Conservation (phyloP, 495 filamentous ascomycete species). For the Xylaria scruposa region DNA sequence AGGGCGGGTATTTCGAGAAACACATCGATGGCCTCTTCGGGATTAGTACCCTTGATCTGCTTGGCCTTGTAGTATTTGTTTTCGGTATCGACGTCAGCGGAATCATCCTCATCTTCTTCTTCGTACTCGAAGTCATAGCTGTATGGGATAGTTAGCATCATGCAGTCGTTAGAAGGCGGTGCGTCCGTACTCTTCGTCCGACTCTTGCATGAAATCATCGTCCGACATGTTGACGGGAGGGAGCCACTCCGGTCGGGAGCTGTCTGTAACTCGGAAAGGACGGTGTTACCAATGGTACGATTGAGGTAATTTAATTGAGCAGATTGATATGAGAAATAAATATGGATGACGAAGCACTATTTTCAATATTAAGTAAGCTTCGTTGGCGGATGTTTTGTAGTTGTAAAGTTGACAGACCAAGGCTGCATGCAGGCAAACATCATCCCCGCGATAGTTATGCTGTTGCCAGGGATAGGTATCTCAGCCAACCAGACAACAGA, state of each 20-base stretch:
- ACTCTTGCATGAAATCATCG: conserved; percentile 98
- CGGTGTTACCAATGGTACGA: not conserved
- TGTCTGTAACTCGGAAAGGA: conserved; percentile 5
- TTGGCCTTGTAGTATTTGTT: conserved; percentile 99
- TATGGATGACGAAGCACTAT: not conserved
- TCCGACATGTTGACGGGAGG: conserved; percentile 76
- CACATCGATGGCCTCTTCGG: conserved; percentile 88
- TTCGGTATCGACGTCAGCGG: conserved; percentile 90
- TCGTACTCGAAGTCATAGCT: conserved; percentile 98
- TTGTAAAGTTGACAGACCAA: not conserved
- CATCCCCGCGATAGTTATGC: not conserved
- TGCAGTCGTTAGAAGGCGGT: conserved; percentile 29
- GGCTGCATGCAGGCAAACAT: not conserved
- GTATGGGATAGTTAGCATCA: conserved; percentile 24
- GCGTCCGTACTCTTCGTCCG: conserved; percentile 74
- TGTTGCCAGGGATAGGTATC: conserved; percentile 13
- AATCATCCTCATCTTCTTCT: conserved; percentile 86
- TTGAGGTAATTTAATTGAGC: not conserved
- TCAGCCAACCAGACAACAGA: conserved; percentile 7
- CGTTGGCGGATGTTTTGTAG: not conserved
- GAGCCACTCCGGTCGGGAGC: not conserved
- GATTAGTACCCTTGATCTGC: conserved; percentile 86
- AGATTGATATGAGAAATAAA: not conserved
- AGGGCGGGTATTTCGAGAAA: conserved; percentile 85
- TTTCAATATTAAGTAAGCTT: not conserved